These are phyloP conservation scores for Macrophomina pseudophaseolina DNA, from an alignment of 2,329 filamentous ascomycete genomes.

Conservation along the genomic window DNA sequence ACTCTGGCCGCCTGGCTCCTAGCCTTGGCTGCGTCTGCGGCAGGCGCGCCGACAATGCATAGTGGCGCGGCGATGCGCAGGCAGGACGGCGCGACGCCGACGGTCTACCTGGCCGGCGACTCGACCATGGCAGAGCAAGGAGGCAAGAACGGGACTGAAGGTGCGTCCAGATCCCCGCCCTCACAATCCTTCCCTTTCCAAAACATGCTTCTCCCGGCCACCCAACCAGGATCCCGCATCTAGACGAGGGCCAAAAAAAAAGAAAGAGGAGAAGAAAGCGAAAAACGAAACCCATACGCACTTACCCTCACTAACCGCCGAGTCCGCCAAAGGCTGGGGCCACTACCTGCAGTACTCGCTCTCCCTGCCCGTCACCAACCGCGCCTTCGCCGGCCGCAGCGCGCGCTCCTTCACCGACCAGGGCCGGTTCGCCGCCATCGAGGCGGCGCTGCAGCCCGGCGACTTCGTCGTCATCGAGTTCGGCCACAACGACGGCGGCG, in stretches of 20 bases:
- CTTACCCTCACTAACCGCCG: too few species aligned
- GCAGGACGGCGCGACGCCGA: slow-evolving; percentile 35
- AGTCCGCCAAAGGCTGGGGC: slow-evolving; percentile 61
- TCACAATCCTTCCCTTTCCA: neutral
- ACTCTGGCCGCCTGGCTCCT: neutral
- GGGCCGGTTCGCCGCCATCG: slow-evolving; percentile 65
- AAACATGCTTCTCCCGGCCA: neutral
- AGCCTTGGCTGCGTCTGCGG: neutral
- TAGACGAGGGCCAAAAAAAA: neutral
- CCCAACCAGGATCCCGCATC: too few species aligned
- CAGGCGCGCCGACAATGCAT: neutral
- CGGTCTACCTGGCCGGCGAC: slow-evolving; percentile 64
- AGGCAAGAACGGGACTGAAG: slow-evolving; percentile 50
- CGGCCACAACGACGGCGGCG: slow-evolving; percentile 73
- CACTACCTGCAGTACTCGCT: slow-evolving; percentile 62
- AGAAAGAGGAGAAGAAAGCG: neutral
- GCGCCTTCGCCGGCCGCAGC: slow-evolving; percentile 69
- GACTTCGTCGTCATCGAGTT: slow-evolving; percentile 75
- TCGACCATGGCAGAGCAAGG: slow-evolving; percentile 64
- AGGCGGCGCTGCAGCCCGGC: slow-evolving; percentile 57
- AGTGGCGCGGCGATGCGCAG: neutral
- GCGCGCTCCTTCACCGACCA: slow-evolving; percentile 71
- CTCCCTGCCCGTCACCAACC: slow-evolving; percentile 62
- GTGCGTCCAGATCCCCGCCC: slow-evolving; percentile 32
- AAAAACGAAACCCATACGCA: neutral